Conservation (phyloP, 2,329 filamentous ascomycete species). For the Furcasterigmium furcatum region DNA sequence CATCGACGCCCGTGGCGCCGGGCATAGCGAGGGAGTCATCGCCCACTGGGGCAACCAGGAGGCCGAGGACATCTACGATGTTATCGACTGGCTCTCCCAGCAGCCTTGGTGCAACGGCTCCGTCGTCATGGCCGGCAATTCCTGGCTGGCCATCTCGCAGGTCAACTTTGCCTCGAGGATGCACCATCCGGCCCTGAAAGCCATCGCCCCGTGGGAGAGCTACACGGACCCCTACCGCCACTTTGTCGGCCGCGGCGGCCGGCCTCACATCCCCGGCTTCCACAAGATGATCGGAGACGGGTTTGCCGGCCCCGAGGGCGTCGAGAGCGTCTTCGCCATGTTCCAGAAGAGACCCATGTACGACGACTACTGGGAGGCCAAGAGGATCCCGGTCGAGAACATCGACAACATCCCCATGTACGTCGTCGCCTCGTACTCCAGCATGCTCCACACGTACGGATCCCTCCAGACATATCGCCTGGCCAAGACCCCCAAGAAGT, state of each 20-base stretch:
- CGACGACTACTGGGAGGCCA: conserved; percentile 19
- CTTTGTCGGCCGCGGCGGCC: conserved; percentile 18
- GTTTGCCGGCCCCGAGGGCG: conserved; percentile 14
- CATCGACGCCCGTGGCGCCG: conserved; percentile 21
- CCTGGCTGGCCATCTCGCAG: conserved; percentile 19
- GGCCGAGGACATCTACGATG: conserved; percentile 18
- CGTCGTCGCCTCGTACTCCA: conserved; percentile 14
- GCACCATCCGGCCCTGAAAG: conserved; percentile 11
- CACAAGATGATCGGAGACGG: conserved; percentile 14
- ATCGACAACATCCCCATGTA: conserved; percentile 17
- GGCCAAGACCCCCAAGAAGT: conserved; percentile 33
- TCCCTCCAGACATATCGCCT: conserved; percentile 25
- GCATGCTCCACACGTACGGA: background rate
- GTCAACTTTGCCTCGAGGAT: conserved; percentile 16
- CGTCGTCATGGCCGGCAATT: conserved; percentile 21
- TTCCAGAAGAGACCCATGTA: conserved; percentile 13
- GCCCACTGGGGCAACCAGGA: conserved; percentile 17
- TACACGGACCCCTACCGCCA: conserved; percentile 20
- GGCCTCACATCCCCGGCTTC: no score
- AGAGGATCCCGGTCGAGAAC: conserved; percentile 16
- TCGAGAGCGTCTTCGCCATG: conserved; percentile 17
- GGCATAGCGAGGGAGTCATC: conserved; percentile 20
- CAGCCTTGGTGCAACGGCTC: conserved; percentile 21
- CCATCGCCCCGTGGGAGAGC: conserved; percentile 37
- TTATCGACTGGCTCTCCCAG: conserved; percentile 16